A percentile compares a stretch with the other conserved stretches of the same genome.
These are phyloP conservation scores for Fusarium hostae DNA, from an alignment of 2,329 filamentous ascomycete genomes.

Conservation along the genomic window DNA sequence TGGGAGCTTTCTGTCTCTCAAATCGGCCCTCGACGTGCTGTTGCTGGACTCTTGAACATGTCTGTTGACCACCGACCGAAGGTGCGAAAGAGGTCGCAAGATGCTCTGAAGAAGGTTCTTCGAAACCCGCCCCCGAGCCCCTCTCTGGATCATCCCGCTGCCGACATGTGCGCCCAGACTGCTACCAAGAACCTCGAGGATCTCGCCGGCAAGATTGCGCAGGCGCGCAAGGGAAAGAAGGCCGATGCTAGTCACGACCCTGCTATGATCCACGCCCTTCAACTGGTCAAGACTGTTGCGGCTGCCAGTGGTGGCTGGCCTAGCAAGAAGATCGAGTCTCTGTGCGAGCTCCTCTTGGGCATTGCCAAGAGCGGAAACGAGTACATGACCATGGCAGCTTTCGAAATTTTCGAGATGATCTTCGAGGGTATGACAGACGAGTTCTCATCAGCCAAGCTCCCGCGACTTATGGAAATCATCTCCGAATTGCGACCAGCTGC, in stretches of 20 bases:
- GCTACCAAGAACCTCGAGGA: conserved; percentile 84
- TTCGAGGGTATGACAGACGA: conserved; percentile 92
- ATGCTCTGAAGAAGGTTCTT: conserved; percentile 85
- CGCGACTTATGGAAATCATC: conserved; percentile 89
- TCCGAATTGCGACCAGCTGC: conserved; percentile 89
- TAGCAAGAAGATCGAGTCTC: conserved; percentile 90
- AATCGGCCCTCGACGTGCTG: conserved; percentile 85
- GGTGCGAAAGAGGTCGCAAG: conserved; percentile 91
- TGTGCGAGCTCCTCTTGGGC: conserved; percentile 88
- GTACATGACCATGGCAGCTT: conserved; percentile 94
- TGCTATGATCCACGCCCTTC: conserved; percentile 87
- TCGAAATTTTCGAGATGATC: conserved; percentile 97
- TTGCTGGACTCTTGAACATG: conserved; percentile 85
- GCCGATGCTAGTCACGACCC: conserved; percentile 78
- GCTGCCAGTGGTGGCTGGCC: conserved; percentile 93
- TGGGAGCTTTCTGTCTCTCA: conserved; percentile 89
- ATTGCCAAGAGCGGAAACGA: conserved; percentile 93
- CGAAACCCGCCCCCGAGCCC: conserved; percentile 89
- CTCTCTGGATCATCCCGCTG: conserved; percentile 91
- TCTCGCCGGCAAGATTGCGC: conserved; percentile 70
- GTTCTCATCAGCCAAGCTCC: conserved; percentile 87
- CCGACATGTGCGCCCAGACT: conserved; percentile 95
- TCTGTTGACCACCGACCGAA: conserved; percentile 91
- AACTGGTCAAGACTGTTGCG: conserved; percentile 91
- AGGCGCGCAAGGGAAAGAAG: conserved; percentile 72